phyloP scores from a whole-genome alignment of 169 alveolate species.

The Cyclospora cayetanensis region DNA sequence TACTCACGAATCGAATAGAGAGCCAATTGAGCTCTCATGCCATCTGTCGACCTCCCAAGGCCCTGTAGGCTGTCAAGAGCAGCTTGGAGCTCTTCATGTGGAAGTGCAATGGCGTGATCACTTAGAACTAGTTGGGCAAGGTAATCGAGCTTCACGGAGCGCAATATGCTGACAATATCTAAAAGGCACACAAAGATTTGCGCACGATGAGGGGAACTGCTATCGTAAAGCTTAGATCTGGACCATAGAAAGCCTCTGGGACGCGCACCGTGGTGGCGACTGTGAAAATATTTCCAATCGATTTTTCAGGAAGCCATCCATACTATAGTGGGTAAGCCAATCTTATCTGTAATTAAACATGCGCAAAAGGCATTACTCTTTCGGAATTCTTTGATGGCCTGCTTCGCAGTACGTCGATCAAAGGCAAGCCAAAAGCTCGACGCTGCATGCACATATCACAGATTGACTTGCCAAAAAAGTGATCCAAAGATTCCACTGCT shows the following conservation, averaged over 20 bases:
- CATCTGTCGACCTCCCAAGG: slow-evolving; percentile 20
- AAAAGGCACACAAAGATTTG: too few relatives aligned
- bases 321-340: background rate
- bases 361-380: slow-evolving; percentile 10
- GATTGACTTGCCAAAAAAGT: too few relatives aligned
- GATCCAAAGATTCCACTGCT: background rate
- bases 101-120: background rate
- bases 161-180: background rate
- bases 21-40: slow-evolving; percentile 26
- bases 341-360: too few relatives aligned
- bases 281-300: background rate
- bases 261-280: background rate
- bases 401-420: background rate
- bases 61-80: background rate
- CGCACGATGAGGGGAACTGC: too few relatives aligned
- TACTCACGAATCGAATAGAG: slow-evolving; percentile 50
- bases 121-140: background rate
- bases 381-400: slow-evolving; percentile 4
- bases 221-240: too few relatives aligned
- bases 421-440: slow-evolving; percentile 54
- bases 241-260: background rate
- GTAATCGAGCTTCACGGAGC: background rate
- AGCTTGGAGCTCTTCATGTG: slow-evolving; percentile 29
- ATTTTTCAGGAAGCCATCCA: background rate
- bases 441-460: background rate